These are phyloP conservation scores for Volvariella volvacea DNA, from an alignment of 1,284 basidiomycete genomes.

Conservation along the genomic window DNA sequence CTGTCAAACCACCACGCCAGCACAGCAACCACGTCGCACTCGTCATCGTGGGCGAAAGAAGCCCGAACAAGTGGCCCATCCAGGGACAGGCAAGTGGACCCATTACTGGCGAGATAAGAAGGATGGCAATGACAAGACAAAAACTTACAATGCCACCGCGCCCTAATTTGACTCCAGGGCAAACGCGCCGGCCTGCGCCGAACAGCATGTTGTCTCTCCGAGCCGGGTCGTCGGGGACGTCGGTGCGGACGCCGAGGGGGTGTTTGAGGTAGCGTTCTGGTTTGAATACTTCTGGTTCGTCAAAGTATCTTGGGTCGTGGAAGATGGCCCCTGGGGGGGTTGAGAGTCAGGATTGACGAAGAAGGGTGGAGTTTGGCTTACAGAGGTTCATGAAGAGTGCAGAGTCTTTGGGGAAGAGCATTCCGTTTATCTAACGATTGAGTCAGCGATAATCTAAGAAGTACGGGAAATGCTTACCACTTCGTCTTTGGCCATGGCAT, in stretches of 20 bases:
- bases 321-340: constrained; percentile 12
- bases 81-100: too few species aligned
- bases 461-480: too few species aligned
- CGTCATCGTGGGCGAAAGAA: too few species aligned
- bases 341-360: not conserved
- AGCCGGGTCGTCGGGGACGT: constrained; percentile 11
- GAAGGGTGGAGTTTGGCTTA: constrained; percentile 6
- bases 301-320: constrained; percentile 14
- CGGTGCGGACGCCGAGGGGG: constrained; percentile 13
- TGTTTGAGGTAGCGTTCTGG: constrained; percentile 17
- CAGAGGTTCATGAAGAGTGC: constrained; percentile 15
- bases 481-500: constrained; percentile 12
- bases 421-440: too few species aligned
- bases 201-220: constrained; percentile 14
- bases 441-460: too few species aligned
- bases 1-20: too few species aligned
- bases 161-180: constrained; percentile 14
- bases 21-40: too few species aligned
- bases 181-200: constrained; percentile 15
- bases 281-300: constrained; percentile 16
- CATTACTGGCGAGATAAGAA: too few species aligned
- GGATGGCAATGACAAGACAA: too few species aligned
- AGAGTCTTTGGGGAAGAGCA: constrained; percentile 13
- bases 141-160: constrained; percentile 10
- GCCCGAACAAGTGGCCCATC: too few species aligned